Evolutionary conservation across 257 asterid species (phyloP), one percentile per base, ranked within the genome.

Genomic region (Fraxinus americana): DNA sequence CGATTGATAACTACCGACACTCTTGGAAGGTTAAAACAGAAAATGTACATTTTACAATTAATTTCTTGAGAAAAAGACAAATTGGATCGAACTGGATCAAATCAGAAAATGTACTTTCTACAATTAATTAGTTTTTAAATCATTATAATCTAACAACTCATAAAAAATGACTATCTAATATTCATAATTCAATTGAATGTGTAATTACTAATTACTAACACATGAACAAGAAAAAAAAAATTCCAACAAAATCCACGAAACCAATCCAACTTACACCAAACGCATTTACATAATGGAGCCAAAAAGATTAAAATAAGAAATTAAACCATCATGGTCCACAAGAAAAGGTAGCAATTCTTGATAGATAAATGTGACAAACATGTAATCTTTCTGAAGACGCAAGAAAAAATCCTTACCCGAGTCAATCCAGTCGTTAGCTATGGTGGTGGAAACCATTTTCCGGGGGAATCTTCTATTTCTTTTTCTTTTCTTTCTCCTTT

Each of bases 371-470:
- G 25, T 57, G 4, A n/a, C 21, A 19, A 19, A 57, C 21, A n/a
- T 57, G 12, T 57, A 17, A 7, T 1, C 66, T 57, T 57, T n/a
- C 66, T 19, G 10, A 57, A n/a, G 66, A 54, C 27, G 25, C 25
- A 57, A 57, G 66, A 57, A 57, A 57, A 54, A 57, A n/a, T 57
- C 66, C 27, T 54, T 16, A 8, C 4, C 12, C 8, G 8, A 8
- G n/a, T 38, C 23, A 45, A 67, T 14, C 27, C 41, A 19, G 30
- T 76, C 80, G 75, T 50, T 88, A 67, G 43, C 25, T 67, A 87
- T 85, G 93, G 75, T 87, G 79, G 78, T 88, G 65, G 84, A 70
- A 14, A 50, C 74, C 27, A 14, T 61, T 77, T 48, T 17, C 87
- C 79, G 83, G 73, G 77, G 65, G 29, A 32, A 30, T 70, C 67